phyloP scores from a whole-genome alignment of 768 basidiomycete genomes.

The Psilocybe cubensis region DNA sequence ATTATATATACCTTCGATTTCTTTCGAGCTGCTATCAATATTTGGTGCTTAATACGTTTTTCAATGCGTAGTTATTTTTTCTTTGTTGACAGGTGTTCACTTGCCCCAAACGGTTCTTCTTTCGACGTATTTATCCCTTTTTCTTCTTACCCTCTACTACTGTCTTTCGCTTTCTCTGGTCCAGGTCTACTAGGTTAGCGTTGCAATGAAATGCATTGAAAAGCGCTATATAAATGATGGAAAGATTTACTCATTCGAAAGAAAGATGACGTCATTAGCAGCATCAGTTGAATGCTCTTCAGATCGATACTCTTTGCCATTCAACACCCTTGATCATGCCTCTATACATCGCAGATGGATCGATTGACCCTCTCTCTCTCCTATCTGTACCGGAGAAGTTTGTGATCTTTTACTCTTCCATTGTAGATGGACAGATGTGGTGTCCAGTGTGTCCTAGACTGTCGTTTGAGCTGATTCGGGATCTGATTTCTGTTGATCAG shows the following conservation, averaged over 20 bases:
- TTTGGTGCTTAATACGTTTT: conserved; percentile 45
- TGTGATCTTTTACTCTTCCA: conserved; percentile 73
- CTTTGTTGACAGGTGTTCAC: conserved; percentile 32
- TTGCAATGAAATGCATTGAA: conserved; percentile 29
- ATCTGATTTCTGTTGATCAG: conserved; percentile 29
- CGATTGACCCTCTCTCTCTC: conserved; percentile 40
- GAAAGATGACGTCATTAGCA: conserved; percentile 19
- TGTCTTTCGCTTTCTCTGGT: conserved; percentile 22
- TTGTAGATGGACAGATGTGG: conserved; percentile 66
- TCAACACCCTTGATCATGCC: conserved; percentile 45
- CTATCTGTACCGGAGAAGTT: conserved; percentile 49
- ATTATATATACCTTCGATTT: conserved; percentile 34
- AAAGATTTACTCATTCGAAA: conserved; percentile 3
- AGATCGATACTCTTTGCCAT: background rate
- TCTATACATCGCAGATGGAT: conserved; percentile 40
- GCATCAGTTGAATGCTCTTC: background rate
- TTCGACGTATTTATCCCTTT: conserved; percentile 24
- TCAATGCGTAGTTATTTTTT: conserved; percentile 33
- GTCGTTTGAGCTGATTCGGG: background rate
- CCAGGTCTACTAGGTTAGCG: conserved; percentile 17
- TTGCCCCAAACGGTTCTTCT: conserved; percentile 15
- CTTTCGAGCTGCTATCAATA: conserved; percentile 42
- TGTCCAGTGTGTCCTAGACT: conserved; percentile 57
- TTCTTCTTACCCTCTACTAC: conserved; percentile 5
- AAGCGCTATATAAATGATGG: conserved; percentile 13